Percentiles rank a stretch among this genome's conserved stretches.
Evolutionary conservation across 1,284 basidiomycete species (phyloP).

Genomic region (Cerrena zonata): DNA sequence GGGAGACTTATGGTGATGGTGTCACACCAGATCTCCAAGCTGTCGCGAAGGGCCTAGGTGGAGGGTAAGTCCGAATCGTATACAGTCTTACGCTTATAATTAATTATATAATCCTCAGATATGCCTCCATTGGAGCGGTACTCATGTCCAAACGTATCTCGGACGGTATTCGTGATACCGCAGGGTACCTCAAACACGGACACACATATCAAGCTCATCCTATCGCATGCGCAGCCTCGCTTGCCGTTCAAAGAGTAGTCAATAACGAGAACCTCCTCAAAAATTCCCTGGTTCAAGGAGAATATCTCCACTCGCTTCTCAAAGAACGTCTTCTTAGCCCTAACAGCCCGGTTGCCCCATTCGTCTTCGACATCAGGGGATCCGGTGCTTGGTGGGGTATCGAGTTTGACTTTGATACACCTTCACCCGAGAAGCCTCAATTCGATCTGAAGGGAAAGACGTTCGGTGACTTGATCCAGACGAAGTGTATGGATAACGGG

Average conservation of each 20-base stretch:
- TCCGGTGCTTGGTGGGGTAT: conserved; percentile 77
- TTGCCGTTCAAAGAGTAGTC: conserved; percentile 76
- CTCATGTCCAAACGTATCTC: conserved; percentile 68
- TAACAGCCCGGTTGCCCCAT: conserved; percentile 54
- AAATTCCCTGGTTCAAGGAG: conserved; percentile 59
- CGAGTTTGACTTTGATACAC: conserved; percentile 64
- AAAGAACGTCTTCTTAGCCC: conserved; percentile 46
- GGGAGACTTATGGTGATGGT: conserved; percentile 77
- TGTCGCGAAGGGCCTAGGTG: conserved; percentile 80
- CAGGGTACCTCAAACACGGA: conserved; percentile 75
- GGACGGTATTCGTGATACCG: conserved; percentile 57
- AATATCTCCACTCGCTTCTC: conserved; percentile 55
- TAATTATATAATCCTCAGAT: no score
- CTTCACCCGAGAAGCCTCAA: conserved; percentile 27
- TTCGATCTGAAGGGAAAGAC: conserved; percentile 46
- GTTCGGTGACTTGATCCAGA: conserved; percentile 64
- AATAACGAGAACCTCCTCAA: conserved; percentile 61
- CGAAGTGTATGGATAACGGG: conserved; percentile 56
- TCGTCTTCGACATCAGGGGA: conserved; percentile 70
- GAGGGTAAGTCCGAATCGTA: conserved; percentile 56
- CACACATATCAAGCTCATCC: conserved; percentile 83
- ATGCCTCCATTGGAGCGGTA: conserved; percentile 77
- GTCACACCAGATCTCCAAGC: conserved; percentile 76
- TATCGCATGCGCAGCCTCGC: conserved; percentile 67
- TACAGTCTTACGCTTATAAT: no score